Conservation (phyloP, 257 asterid species). For the Nicotiana tabacum region DNA sequence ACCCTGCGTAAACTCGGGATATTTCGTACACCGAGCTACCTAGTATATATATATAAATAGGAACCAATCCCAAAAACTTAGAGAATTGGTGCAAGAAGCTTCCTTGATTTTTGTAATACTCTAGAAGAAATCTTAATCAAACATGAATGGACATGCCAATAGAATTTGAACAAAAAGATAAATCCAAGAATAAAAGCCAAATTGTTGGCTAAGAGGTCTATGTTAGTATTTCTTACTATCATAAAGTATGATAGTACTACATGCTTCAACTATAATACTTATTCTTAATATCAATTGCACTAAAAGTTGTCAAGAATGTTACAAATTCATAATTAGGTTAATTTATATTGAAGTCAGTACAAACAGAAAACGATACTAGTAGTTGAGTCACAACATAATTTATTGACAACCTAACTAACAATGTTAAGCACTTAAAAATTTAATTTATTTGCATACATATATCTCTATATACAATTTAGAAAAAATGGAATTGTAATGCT, state of each 20-base stretch:
- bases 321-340: constrained; percentile 1
- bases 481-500: background rate
- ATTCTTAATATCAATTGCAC: background rate
- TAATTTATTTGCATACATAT: background rate
- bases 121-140: background rate
- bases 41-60: too few relatives aligned
- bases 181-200: background rate
- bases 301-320: background rate
- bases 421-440: too few relatives aligned
- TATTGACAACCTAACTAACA: too few relatives aligned
- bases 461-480: too few relatives aligned
- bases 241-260: background rate
- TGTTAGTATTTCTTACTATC: background rate
- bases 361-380: background rate
- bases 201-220: background rate
- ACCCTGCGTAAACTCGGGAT: fast-evolving
- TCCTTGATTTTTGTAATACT: background rate
- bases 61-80: background rate
- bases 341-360: background rate
- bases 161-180: background rate
- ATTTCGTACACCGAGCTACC: too few relatives aligned
- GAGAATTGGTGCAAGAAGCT: background rate
- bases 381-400: background rate
- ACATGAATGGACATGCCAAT: background rate
- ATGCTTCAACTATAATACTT: background rate